phyloP scores from a whole-genome alignment of 2,329 filamentous ascomycete genomes.

The Botrytis aclada region DNA sequence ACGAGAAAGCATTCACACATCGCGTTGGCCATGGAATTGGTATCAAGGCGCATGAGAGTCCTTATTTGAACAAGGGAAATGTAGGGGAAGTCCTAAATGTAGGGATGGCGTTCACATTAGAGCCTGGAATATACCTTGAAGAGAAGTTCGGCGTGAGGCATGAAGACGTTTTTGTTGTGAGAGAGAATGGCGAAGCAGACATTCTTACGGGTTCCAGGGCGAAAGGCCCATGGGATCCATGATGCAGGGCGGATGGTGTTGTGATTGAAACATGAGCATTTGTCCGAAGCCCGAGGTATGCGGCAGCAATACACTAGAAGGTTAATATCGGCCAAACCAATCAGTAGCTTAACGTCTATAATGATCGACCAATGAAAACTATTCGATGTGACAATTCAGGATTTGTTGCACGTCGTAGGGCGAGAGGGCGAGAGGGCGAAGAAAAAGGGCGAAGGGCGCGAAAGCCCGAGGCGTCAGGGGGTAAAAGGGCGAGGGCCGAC shows the following conservation, averaged over 20 bases:
- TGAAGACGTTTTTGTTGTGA: conserved; percentile 60
- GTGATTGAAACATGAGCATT: background rate
- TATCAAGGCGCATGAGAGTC: conserved; percentile 64
- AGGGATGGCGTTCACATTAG: conserved; percentile 62
- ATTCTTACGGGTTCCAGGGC: conserved; percentile 54
- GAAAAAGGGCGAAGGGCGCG: background rate
- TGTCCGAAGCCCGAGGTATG: background rate
- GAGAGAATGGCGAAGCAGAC: conserved; percentile 50
- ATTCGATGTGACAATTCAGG: background rate
- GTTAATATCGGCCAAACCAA: background rate
- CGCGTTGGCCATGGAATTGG: conserved; percentile 63
- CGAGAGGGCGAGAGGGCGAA: background rate
- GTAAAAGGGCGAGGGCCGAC: background rate
- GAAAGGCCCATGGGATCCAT: conserved; percentile 52
- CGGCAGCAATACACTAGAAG: background rate
- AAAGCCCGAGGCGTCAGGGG: background rate
- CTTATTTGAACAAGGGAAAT: conserved; percentile 63
- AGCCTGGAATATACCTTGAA: conserved; percentile 61
- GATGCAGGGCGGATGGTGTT: conserved; percentile 13
- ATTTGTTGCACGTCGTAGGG: conserved; percentile 17
- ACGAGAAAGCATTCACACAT: conserved; percentile 58
- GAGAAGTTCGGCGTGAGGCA: conserved; percentile 60
- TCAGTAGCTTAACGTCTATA: background rate
- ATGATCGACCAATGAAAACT: background rate
- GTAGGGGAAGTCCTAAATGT: conserved; percentile 44